These are phyloP conservation scores for Diutina siamensis DNA, from an alignment of 1,139 yeast genomes.

Conservation along the genomic window DNA sequence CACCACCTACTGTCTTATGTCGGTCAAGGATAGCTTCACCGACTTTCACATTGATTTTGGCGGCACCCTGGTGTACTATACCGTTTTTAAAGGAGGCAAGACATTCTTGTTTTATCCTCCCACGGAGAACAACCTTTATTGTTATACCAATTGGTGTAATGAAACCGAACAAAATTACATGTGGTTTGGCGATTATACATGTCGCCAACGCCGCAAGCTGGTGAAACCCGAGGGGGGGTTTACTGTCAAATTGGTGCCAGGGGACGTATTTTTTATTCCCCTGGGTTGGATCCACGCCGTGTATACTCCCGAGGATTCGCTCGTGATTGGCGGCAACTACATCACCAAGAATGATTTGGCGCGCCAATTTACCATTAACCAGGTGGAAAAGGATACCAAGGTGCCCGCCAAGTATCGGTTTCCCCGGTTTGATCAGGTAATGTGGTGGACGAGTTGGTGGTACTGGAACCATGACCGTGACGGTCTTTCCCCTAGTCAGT, in stretches of 20 bases:
- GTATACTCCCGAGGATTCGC: constrained; percentile 67
- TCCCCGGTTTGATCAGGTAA: constrained; percentile 60
- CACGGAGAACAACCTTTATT: constrained; percentile 42
- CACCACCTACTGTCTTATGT: constrained; percentile 78
- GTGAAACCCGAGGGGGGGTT: constrained; percentile 36
- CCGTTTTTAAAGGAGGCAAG: constrained; percentile 62
- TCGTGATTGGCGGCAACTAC: constrained; percentile 83
- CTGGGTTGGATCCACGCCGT: constrained; percentile 95
- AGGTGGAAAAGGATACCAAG: constrained; percentile 53
- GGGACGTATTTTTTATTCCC: constrained; percentile 76
- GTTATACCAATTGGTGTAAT: constrained; percentile 64
- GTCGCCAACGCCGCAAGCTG: constrained; percentile 15
- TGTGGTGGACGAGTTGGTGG: constrained; percentile 49
- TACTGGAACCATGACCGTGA: background rate
- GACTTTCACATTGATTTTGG: constrained; percentile 91
- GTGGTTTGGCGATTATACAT: constrained; percentile 53
- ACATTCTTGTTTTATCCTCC: constrained; percentile 76
- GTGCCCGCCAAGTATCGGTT: constrained; percentile 72
- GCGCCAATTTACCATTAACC: constrained; percentile 49
- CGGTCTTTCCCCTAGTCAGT: background rate
- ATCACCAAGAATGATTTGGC: constrained; percentile 52
- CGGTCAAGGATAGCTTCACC: constrained; percentile 69
- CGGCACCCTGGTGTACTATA: constrained; percentile 86
- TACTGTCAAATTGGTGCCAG: constrained; percentile 49
- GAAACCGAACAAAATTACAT: constrained; percentile 48